Evolutionary conservation across 345 rosid species (phyloP).

Genomic region (Citrus inodora): DNA sequence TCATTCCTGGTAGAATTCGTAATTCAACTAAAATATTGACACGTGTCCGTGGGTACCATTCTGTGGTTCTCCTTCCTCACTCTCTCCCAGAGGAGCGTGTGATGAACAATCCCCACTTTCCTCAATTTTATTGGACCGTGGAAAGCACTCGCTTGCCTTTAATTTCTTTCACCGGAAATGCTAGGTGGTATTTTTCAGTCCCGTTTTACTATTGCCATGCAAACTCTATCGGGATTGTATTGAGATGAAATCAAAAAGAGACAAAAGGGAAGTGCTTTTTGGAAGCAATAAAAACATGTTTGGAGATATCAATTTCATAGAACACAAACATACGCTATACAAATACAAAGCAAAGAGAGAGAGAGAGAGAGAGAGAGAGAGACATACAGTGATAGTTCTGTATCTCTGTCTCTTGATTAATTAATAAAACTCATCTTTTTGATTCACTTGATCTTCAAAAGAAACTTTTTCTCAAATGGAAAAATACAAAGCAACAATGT

Average conservation of each 20-base stretch:
- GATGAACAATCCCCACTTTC: background rate
- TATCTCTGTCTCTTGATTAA: background rate
- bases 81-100: background rate
- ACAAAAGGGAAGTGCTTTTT: background rate
- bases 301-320: background rate
- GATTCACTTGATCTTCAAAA: background rate
- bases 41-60: conserved; percentile 30
- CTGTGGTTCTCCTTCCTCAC: background rate
- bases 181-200: background rate
- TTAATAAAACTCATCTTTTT: background rate
- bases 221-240: background rate
- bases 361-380: too few species aligned
- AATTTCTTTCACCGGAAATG: background rate
- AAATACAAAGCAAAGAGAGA: background rate
- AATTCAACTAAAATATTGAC: conserved; percentile 20
- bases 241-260: background rate
- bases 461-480: background rate
- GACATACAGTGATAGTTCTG: conserved; percentile 11
- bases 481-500: background rate
- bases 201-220: conserved; percentile 15
- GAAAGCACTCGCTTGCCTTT: background rate
- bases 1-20: conserved; percentile 29
- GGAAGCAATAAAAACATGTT: background rate
- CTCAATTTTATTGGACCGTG: background rate
- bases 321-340: background rate